Conservation (phyloP, 192 early-diverging fungal genomes). For the Neocallimastix lanati region DNA sequence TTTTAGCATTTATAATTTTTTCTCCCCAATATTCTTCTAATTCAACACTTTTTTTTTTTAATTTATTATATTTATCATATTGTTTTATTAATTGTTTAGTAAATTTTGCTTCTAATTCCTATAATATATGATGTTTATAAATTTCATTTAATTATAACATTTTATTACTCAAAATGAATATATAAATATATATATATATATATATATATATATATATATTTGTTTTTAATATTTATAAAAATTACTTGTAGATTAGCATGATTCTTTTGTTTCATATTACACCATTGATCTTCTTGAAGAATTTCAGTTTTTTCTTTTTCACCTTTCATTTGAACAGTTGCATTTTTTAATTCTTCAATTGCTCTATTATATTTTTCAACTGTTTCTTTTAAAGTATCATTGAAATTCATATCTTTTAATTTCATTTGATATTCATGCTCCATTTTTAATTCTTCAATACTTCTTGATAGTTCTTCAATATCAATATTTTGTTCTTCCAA, state of each 20-base stretch:
- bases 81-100: slow-evolving; percentile 34
- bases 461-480: slow-evolving; percentile 21
- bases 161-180: too few relatives aligned
- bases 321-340: slow-evolving; percentile 14
- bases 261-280: slow-evolving; percentile 8
- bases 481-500: slow-evolving; percentile 31
- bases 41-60: slow-evolving; percentile 10
- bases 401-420: slow-evolving; percentile 39
- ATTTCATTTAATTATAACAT: too few relatives aligned
- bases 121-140: too few relatives aligned
- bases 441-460: slow-evolving; percentile 33
- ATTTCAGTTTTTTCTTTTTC: slow-evolving; percentile 39
- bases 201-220: not conserved
- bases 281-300: slow-evolving; percentile 24
- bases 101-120: slow-evolving; percentile 27
- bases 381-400: slow-evolving; percentile 35
- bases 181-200: too few relatives aligned
- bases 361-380: slow-evolving; percentile 25
- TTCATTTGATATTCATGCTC: slow-evolving; percentile 48
- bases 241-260: slow-evolving; percentile 23
- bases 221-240: too few relatives aligned
- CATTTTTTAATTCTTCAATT: slow-evolving; percentile 31
- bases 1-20: slow-evolving; percentile 17
- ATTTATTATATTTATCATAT: slow-evolving; percentile 33
- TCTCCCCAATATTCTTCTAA: slow-evolving; percentile 25